Evolutionary conservation across 1,284 basidiomycete genomes (phyloP), one percentile per base, ranked within the genome.

Genomic region (Leccinum laetum): DNA sequence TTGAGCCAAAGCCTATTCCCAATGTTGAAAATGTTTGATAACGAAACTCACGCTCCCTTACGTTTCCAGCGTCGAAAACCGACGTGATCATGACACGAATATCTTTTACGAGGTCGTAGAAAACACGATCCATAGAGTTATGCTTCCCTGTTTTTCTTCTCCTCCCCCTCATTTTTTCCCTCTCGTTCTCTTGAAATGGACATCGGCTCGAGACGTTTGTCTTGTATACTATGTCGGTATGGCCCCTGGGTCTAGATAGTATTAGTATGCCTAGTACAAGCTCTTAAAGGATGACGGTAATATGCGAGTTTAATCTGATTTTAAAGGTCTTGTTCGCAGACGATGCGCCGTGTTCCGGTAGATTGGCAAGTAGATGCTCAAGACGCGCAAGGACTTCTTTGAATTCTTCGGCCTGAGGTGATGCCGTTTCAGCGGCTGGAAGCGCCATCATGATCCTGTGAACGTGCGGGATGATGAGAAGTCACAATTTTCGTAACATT

Each of bases 21-120:
- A 32, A 56, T 18, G 5, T 26, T 9, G 7, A 41, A 32, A 32
- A 46, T 58, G 16, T 9, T 9, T 29, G 29, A 2, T 59, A 11
- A 72, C 39, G 46, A 67, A 1, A 62, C 24, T 62, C 2, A 63
- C 46, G 69, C 44, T 58, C 9, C 10, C 9, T 59, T 24, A 69
- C 9, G 58, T 59, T 61, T 58, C 57, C 62, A 46, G 62, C 59
- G 14, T n/a, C 56, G 62, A 58, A 56, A 37, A 57, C 61, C 41
- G 57, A 26, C 21, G 21, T 7, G 16, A 57, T 35, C 6, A 57
- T 35, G 55, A 57, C 32, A 57, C 32, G n/a, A 35, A n/a, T 32
- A 29, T 14, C 35, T 35, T 41, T 16, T 41, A 8, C 16, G 7
- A 35, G 18, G 32, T 57, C 29, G 56, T 35, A 32, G 14, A 57